Conservation (phyloP, 768 basidiomycete genomes). For the Strobilomyces echinocephalus region DNA sequence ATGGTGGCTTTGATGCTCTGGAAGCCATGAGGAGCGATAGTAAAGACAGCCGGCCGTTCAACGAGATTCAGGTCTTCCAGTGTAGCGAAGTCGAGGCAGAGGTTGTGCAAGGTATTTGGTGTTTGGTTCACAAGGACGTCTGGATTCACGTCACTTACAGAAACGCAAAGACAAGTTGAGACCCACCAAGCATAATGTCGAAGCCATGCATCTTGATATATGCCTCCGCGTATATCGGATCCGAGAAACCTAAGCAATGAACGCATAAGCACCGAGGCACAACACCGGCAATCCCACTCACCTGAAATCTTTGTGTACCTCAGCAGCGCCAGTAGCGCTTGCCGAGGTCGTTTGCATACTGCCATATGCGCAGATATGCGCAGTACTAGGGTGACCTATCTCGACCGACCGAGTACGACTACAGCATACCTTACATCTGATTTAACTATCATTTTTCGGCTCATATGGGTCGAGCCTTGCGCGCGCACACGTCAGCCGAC, state of each 20-base stretch:
- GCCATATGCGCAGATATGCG: no score
- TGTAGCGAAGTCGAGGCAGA: conserved; percentile 96
- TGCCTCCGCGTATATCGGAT: conserved; percentile 97
- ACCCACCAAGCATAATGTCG: conserved; percentile 84
- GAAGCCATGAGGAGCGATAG: conserved; percentile 94
- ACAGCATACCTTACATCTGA: no score
- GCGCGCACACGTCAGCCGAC: no score
- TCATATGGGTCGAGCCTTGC: no score
- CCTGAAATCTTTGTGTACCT: conserved; percentile 89
- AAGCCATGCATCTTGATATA: conserved; percentile 98
- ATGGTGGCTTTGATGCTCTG: conserved; percentile 98
- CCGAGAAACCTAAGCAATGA: conserved; percentile 73
- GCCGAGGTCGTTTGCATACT: conserved; percentile 89
- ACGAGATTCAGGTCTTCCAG: conserved; percentile 96
- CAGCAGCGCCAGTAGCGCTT: conserved; percentile 83
- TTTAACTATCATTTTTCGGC: no score
- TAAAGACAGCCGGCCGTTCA: conserved; percentile 90
- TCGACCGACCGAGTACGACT: no score
- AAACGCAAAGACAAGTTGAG: background rate
- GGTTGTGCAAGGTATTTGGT: conserved; percentile 87
- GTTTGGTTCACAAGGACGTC: conserved; percentile 98
- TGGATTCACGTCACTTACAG: conserved; percentile 21
- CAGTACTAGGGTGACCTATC: no score
- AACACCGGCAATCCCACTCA: conserved; percentile 25
- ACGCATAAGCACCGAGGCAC: background rate